Evolutionary conservation across 2,329 filamentous ascomycete genomes (phyloP), one percentile per base, ranked within the genome.

Genomic region (Apiospora marii): DNA sequence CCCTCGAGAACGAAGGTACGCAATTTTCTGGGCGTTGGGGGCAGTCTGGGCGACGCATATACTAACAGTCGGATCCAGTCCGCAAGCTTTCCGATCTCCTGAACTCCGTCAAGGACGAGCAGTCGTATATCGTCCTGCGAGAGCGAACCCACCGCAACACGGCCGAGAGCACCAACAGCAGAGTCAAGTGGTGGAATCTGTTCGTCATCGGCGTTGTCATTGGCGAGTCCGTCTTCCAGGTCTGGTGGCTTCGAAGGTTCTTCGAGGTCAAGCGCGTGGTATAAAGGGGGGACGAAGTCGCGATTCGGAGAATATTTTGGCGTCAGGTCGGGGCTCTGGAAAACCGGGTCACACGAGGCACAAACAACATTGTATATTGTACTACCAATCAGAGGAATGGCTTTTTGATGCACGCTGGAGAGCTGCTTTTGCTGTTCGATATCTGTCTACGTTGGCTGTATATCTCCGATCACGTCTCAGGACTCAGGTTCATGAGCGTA

Each of bases 181-280:
- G 96, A 77, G 96, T 99, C 82, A 99, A 99, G 88, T 99, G 96
- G 96, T 99, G 96, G 96, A 98, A 96, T 84, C 90, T 98, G 79
- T 98, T 98, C 84, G 95, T 99, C 85, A 91, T 99, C 76, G 89
- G 91, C 72, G 92, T 98, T 69, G 90, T 99, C 75, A 88, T 97
- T 76, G 95, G 93, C 79, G 94, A 98, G 87, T 96, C 95, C 74
- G 87, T 98, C 77, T 99, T 99, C 88, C 96, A 99, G 87, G 96
- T 99, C 76, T 99, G 96, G 96, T 99, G 96, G 95, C 85, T 99
- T 82, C 96, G 97, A 87, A 91, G 96, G 81, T 99, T 99, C 89
- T 98, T 98, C 81, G 95, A 98, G 91, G 91, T 93, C 79, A 91
- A 92, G 86, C 87, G 90, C 69, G 89, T 92, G 70, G 89, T 92